Evolutionary conservation across 2,329 filamentous ascomycete species (phyloP), one percentile per base, ranked within the genome.

Genomic region (Penicillium decumbens): DNA sequence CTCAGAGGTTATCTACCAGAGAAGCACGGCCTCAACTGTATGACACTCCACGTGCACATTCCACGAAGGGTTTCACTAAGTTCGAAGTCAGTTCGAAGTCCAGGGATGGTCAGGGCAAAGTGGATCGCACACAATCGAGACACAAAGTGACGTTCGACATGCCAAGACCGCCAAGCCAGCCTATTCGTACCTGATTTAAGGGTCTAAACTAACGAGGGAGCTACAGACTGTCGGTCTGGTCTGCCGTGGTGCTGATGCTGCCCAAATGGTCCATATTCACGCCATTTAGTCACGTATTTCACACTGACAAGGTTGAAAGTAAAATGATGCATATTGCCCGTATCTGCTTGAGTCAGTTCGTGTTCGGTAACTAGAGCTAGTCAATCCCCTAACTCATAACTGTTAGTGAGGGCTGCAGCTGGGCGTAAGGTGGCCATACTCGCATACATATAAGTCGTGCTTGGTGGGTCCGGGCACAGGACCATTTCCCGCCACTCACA

Each of bases 51-150:
- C 13, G 29, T 43, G 29, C 10, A 2, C 29, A 24, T 43, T 35
- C 29, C 41, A 15, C 12, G 25, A 29, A 29, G 20, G 6, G 1
- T 12, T 20, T 18, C 32, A 23, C 20, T 2, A 4, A 23, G 20
- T 23, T 23, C 20, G 20, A 23, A 37, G 15, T 8, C 20, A 20
- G 18, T 10, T 4, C 6, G 1, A 15, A 33, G 7, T 18, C 15
- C 5, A 37, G 33, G 15, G 33, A 23, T 18, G 18, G 15, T 43
- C 18, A 20, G 23, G 32, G 15, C 13, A 15, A 33, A 30, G 50
- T 50, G 50, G 50, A 47, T 41, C 51, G 47, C 51, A 50, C 51
- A 53, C 47, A 44, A 53, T 53, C 39, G n/a, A 35, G 25, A 15
- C 20, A 18, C 41, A 23, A 40, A 45, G 15, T 53, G 51, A 53